These are phyloP conservation scores for Butyriboletus loyo DNA, from an alignment of 768 basidiomycete genomes.

Conservation along the genomic window DNA sequence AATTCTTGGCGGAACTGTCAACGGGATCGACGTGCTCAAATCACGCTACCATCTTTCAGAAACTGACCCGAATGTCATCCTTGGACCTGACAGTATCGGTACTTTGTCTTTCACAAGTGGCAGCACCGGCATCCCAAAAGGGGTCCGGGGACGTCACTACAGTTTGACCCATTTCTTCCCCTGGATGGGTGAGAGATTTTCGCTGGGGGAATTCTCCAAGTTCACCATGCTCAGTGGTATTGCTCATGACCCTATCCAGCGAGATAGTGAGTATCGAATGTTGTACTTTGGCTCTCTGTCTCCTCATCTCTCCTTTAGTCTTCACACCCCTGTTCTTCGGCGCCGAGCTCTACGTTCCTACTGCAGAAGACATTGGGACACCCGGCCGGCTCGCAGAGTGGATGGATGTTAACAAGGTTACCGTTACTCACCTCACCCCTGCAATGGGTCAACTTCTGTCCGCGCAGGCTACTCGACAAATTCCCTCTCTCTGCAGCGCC, in stretches of 20 bases:
- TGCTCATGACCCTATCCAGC: slow-evolving; percentile 97
- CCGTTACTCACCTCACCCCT: slow-evolving; percentile 96
- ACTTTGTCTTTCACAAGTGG: slow-evolving; percentile 97
- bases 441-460: slow-evolving; percentile 99
- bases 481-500: slow-evolving; percentile 82
- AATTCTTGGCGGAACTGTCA: slow-evolving; percentile 59
- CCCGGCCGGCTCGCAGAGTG: slow-evolving; percentile 96
- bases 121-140: slow-evolving; percentile 97
- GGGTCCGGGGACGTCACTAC: slow-evolving; percentile 93
- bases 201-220: slow-evolving; percentile 65
- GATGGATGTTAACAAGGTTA: slow-evolving; percentile 92
- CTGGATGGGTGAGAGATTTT: slow-evolving; percentile 94
- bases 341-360: slow-evolving; percentile 92
- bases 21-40: slow-evolving; percentile 62
- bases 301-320: slow-evolving; percentile 48
- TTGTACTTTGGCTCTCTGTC: background rate
- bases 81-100: slow-evolving; percentile 95
- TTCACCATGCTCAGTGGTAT: slow-evolving; percentile 99
- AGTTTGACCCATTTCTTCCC: slow-evolving; percentile 99
- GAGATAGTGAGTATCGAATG: slow-evolving; percentile 77
- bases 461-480: slow-evolving; percentile 76
- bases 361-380: slow-evolving; percentile 93
- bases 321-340: slow-evolving; percentile 99
- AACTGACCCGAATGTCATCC: slow-evolving; percentile 73
- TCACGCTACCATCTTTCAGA: slow-evolving; percentile 48